phyloP scores from a whole-genome alignment of 179 eudicot genomes.

The Corrigiola litoralis region DNA sequence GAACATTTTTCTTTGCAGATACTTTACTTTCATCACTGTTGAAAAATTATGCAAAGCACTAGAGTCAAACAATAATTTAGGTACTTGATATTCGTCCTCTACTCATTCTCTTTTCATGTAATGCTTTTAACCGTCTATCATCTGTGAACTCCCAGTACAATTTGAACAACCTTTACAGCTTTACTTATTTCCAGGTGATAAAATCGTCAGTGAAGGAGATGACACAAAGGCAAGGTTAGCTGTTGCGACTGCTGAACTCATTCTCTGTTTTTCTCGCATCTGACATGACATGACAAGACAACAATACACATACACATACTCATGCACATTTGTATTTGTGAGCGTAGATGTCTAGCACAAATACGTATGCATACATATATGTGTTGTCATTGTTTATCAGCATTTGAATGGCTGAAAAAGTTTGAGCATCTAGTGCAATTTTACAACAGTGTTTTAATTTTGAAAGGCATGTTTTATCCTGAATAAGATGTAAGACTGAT shows the following conservation, averaged over 20 bases:
- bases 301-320: too few relatives aligned
- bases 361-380: too few relatives aligned
- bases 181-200: constrained; percentile 29
- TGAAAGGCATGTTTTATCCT: too few relatives aligned
- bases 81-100: constrained; percentile 29
- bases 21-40: constrained; percentile 69
- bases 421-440: neutral
- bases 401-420: neutral
- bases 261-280: neutral
- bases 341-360: too few relatives aligned
- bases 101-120: neutral
- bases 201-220: constrained; percentile 20
- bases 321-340: too few relatives aligned
- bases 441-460: neutral
- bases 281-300: too few relatives aligned
- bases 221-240: constrained; percentile 52
- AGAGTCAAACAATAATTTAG: constrained; percentile 39
- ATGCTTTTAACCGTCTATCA: neutral
- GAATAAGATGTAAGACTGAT: too few relatives aligned
- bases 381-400: neutral
- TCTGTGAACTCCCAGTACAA: neutral
- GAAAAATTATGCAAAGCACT: constrained; percentile 58
- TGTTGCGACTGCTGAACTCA: neutral
- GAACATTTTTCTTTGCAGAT: constrained; percentile 40
- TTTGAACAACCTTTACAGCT: constrained; percentile 1